A percentile compares a stretch with the other conserved stretches of the same genome.
phyloP scores from a whole-genome alignment of 352 stramenopile species.

The Elongisporangium prolatum region DNA sequence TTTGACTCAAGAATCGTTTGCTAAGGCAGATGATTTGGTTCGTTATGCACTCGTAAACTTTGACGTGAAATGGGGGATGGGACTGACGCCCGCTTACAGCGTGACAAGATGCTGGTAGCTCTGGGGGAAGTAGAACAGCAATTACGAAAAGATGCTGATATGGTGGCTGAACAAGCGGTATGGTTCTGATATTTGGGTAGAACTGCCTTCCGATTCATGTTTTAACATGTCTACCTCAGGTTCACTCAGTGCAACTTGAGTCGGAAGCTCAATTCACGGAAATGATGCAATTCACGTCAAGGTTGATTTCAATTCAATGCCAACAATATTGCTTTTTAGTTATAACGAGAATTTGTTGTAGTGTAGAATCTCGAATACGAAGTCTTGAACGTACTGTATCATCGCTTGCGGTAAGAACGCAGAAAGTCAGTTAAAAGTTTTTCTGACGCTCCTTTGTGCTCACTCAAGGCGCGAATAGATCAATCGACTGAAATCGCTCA shows the following conservation, averaged over 20 bases:
- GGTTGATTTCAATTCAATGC: no score
- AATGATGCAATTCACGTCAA: constrained; percentile 14
- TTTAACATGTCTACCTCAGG: constrained; percentile 8
- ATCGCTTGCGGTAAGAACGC: not conserved
- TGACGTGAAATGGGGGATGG: not conserved
- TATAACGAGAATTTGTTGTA: not conserved
- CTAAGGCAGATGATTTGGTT: constrained; percentile 46
- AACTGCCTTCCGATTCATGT: not conserved
- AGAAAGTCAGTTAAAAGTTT: no score
- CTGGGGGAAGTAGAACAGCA: constrained; percentile 35
- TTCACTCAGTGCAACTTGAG: constrained; percentile 12
- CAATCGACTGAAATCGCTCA: not conserved
- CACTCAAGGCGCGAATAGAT: not conserved
- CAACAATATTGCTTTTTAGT: no score
- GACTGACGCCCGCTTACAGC: constrained; percentile 9
- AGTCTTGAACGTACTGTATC: constrained; percentile 1
- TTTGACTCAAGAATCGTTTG: constrained; percentile 26
- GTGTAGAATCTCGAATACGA: constrained; percentile 21
- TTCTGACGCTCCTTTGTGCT: not conserved
- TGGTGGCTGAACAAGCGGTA: constrained; percentile 29
- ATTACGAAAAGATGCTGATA: constrained; percentile 27
- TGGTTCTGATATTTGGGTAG: not conserved
- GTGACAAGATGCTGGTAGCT: constrained; percentile 25
- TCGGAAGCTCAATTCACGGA: constrained; percentile 12
- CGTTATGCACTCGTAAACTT: not conserved